These are phyloP conservation scores for Colletotrichum zoysiae DNA, from an alignment of 2,329 filamentous ascomycete genomes.

Conservation along the genomic window DNA sequence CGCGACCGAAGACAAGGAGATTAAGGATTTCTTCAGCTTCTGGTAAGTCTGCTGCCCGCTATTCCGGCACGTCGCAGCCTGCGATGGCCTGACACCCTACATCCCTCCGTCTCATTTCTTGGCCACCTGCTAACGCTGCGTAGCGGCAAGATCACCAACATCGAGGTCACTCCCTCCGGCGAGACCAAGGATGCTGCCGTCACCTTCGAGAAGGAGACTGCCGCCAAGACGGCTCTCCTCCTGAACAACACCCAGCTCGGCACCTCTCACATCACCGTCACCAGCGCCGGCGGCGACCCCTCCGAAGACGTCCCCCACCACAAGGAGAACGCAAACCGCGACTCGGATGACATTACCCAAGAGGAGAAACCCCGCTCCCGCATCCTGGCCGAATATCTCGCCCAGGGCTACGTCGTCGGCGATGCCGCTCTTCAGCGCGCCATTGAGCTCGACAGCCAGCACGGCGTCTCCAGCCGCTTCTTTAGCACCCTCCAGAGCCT, in stretches of 20 bases:
- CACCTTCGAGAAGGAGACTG: conserved; percentile 95
- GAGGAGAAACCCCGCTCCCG: conserved; percentile 97
- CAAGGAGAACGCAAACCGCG: conserved; percentile 67
- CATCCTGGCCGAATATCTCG: conserved; percentile 96
- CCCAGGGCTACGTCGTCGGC: conserved; percentile 90
- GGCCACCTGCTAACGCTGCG: conserved; percentile 30
- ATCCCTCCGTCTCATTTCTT: background rate
- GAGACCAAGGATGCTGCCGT: conserved; percentile 88
- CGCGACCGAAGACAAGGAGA: conserved; percentile 88
- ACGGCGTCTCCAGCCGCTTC: conserved; percentile 87
- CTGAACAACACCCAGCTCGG: conserved; percentile 97
- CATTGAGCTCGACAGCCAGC: conserved; percentile 89
- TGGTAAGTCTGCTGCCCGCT: conserved; percentile 68
- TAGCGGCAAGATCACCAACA: conserved; percentile 90
- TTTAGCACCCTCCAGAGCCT: conserved; percentile 80
- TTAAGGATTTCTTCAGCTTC: conserved; percentile 98
- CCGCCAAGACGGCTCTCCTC: conserved; percentile 95
- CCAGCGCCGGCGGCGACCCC: conserved; percentile 74
- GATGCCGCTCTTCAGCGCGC: conserved; percentile 82
- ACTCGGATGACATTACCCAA: conserved; percentile 82
- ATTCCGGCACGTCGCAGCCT: background rate
- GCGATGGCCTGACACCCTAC: conserved; percentile 11
- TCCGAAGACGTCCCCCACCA: conserved; percentile 69
- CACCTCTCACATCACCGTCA: conserved; percentile 82
- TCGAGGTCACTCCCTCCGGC: conserved; percentile 79